A percentile compares a stretch with the other conserved stretches of the same genome.
Evolutionary conservation across 176 grass and related monocot genomes (phyloP).

Genomic region (Hyparrhenia diplandra): DNA sequence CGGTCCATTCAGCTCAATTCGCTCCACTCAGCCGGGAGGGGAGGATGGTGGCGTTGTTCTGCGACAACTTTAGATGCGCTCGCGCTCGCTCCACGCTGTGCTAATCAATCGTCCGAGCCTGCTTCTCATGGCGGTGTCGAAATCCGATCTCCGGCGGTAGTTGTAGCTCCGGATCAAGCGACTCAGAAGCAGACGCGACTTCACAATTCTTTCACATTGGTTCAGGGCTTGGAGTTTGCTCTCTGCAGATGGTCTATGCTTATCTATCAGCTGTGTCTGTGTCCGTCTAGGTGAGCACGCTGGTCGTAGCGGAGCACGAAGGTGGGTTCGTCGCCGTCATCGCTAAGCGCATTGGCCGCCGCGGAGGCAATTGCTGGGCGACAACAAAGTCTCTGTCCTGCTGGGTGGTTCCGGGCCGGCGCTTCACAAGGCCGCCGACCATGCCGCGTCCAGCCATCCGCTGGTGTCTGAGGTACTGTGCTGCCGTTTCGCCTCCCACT

Average conservation of each 20-base stretch:
- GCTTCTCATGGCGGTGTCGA: neutral
- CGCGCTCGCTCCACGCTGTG: neutral
- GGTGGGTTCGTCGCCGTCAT: conserved; percentile 71
- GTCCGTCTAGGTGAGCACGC: conserved; percentile 59
- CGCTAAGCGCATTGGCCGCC: conserved; percentile 68
- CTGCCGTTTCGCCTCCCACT: neutral
- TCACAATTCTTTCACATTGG: neutral
- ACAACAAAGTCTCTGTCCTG: conserved; percentile 67
- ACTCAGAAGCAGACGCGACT: neutral
- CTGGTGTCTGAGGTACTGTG: conserved; percentile 66
- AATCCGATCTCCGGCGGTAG: neutral
- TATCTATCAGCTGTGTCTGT: neutral
- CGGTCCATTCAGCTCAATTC: neutral
- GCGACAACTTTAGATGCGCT: no score
- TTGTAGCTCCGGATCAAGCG: neutral
- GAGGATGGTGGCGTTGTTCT: no score
- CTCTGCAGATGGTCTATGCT: neutral
- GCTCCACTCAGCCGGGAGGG: neutral
- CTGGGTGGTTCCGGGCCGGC: conserved; percentile 61
- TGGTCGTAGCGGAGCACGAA: conserved; percentile 80
- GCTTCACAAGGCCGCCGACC: conserved; percentile 65
- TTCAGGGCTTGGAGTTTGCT: neutral
- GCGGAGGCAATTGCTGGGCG: conserved; percentile 52
- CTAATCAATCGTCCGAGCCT: neutral
- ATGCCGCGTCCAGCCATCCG: conserved; percentile 80